These are phyloP conservation scores for Saturnispora bothae DNA, from an alignment of 805 yeast genomes.

Conservation along the genomic window DNA sequence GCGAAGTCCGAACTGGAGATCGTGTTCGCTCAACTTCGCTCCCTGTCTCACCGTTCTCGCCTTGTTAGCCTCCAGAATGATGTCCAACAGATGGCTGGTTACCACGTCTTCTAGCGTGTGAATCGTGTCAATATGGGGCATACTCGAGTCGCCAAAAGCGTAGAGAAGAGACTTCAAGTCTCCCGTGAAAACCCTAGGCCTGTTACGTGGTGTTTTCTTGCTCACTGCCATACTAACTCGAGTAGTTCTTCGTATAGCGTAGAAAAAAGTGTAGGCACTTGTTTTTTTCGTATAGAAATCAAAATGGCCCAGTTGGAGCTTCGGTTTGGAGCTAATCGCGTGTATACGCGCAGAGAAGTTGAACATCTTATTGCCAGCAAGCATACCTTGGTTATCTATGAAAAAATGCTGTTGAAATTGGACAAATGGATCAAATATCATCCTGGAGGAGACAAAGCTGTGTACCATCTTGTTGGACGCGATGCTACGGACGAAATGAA, in stretches of 20 bases:
- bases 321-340: conserved; percentile 8
- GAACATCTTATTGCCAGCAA: conserved; percentile 57
- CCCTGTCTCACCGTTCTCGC: conserved; percentile 39
- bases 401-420: conserved; percentile 49
- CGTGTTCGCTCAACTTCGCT: conserved; percentile 59
- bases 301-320: background rate
- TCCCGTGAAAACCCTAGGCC: conserved; percentile 25
- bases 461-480: conserved; percentile 74
- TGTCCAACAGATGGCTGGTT: conserved; percentile 50
- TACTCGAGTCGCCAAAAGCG: conserved; percentile 64
- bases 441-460: conserved; percentile 86
- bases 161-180: conserved; percentile 49
- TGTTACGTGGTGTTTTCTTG: conserved; percentile 14
- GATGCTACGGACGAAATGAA: conserved; percentile 90
- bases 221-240: conserved; percentile 13
- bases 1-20: conserved; percentile 59
- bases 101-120: conserved; percentile 59
- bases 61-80: conserved; percentile 41
- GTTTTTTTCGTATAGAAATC: background rate
- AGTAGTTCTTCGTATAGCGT: background rate
- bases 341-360: conserved; percentile 35
- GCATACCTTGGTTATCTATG: conserved; percentile 57
- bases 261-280: too few species aligned
- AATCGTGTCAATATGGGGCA: conserved; percentile 57
- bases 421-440: conserved; percentile 64